Evolutionary conservation across 2,329 filamentous ascomycete genomes (phyloP).

Genomic region (Thielaviopsis euricoi): DNA sequence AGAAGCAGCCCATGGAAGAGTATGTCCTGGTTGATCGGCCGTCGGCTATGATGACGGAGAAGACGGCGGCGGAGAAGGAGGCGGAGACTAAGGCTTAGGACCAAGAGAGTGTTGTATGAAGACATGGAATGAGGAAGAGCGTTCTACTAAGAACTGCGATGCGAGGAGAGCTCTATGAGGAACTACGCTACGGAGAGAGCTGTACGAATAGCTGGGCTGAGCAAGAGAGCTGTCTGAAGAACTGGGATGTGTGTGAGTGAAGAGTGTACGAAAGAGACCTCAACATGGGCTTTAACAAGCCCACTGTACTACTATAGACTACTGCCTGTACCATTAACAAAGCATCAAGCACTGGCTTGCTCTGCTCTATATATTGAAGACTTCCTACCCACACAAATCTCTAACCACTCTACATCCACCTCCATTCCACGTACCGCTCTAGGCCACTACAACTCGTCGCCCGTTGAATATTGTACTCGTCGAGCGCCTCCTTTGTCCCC

Average conservation of each 20-base stretch:
- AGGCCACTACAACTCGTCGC: not conserved
- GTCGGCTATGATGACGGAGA: conserved; percentile 7
- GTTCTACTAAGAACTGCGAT: too few species aligned
- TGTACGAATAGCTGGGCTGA: too few species aligned
- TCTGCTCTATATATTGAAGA: not conserved
- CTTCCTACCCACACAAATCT: too few species aligned
- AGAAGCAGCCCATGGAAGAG: conserved; percentile 17
- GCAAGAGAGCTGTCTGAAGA: too few species aligned
- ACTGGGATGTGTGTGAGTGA: not conserved
- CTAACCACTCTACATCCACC: not conserved
- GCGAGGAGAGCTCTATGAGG: too few species aligned
- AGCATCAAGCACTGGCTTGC: too few species aligned
- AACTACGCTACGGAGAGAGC: too few species aligned
- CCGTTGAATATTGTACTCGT: not conserved
- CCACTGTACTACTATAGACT: not conserved
- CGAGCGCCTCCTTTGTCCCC: not conserved
- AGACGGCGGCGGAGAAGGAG: conserved; percentile 3
- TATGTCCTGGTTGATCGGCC: conserved; percentile 8
- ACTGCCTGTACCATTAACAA: not conserved
- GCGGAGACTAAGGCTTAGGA: not conserved
- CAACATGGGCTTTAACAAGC: too few species aligned
- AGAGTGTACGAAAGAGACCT: too few species aligned
- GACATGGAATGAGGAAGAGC: too few species aligned
- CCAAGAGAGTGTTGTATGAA: not conserved
- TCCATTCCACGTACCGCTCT: not conserved